phyloP scores from a whole-genome alignment of 176 grass and related monocot genomes.

The Pharus latifolius region DNA sequence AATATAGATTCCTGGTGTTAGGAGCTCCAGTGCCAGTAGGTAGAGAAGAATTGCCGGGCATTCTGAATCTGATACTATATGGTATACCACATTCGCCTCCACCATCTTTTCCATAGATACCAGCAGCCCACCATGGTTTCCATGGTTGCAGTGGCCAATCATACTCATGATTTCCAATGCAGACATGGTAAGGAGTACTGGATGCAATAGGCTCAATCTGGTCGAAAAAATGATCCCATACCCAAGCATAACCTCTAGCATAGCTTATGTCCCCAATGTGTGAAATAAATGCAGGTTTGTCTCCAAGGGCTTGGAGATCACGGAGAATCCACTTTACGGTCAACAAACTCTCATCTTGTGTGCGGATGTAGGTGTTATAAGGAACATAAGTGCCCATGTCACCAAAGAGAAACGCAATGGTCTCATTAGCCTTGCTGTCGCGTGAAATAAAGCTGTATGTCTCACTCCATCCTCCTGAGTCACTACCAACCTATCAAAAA shows the following conservation, averaged over 20 bases:
- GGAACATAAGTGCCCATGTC: conserved; percentile 92
- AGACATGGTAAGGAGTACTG: conserved; percentile 81
- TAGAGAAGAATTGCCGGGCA: conserved; percentile 76
- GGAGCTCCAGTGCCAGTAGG: conserved; percentile 71
- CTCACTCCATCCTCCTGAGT: conserved; percentile 65
- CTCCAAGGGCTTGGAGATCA: conserved; percentile 71
- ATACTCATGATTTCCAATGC: conserved; percentile 97
- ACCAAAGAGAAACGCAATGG: conserved; percentile 71
- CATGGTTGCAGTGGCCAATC: conserved; percentile 93
- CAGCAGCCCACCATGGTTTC: conserved; percentile 59
- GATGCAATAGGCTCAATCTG: conserved; percentile 85
- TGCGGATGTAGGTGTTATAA: conserved; percentile 70
- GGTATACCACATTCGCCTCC: conserved; percentile 96
- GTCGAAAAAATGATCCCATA: conserved; percentile 95
- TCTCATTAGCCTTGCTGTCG: conserved; percentile 67
- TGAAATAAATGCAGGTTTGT: conserved; percentile 78
- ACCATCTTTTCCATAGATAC: conserved; percentile 64
- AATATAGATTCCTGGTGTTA: conserved; percentile 77
- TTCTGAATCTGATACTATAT: conserved; percentile 86
- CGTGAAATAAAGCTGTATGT: conserved; percentile 77
- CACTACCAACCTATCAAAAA: conserved; percentile 69
- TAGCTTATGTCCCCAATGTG: conserved; percentile 98
- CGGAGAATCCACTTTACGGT: conserved; percentile 86
- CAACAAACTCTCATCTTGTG: conserved; percentile 66
- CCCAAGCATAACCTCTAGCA: conserved; percentile 77